These are phyloP conservation scores for Nannizziopsis barbatae DNA, from an alignment of 2,329 filamentous ascomycete species.

Conservation along the genomic window DNA sequence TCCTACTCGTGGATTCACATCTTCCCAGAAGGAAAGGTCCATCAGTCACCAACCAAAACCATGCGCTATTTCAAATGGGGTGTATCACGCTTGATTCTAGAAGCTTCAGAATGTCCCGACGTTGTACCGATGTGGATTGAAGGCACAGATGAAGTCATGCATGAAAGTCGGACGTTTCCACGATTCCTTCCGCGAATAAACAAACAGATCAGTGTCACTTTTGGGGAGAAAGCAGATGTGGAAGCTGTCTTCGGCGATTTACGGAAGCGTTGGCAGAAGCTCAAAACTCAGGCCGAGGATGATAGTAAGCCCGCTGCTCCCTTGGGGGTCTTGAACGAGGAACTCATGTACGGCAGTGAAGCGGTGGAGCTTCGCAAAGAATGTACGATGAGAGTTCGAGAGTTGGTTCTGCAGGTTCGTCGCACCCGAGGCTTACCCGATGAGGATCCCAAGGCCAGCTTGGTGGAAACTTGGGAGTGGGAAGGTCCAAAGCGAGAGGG, in stretches of 20 bases:
- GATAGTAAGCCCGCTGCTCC: slow-evolving; percentile 26
- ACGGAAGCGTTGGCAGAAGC: slow-evolving; percentile 58
- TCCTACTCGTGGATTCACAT: slow-evolving; percentile 82
- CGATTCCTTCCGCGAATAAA: slow-evolving; percentile 67
- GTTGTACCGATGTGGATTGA: slow-evolving; percentile 92
- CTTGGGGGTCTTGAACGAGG: slow-evolving; percentile 51
- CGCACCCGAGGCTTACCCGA: slow-evolving; percentile 61
- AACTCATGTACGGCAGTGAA: slow-evolving; percentile 58
- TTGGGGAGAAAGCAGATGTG: slow-evolving; percentile 66
- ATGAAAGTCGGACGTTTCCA: slow-evolving; percentile 67
- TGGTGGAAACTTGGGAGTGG: slow-evolving; percentile 69
- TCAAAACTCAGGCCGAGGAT: slow-evolving; percentile 45
- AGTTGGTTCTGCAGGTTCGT: slow-evolving; percentile 70
- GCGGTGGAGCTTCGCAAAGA: slow-evolving; percentile 67
- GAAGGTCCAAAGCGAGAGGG: slow-evolving; percentile 46
- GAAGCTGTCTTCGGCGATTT: slow-evolving; percentile 68
- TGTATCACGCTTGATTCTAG: slow-evolving; percentile 77
- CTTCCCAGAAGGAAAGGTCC: slow-evolving; percentile 89
- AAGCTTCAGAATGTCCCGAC: slow-evolving; percentile 75
- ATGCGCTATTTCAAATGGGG: slow-evolving; percentile 99
- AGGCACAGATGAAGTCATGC: slow-evolving; percentile 78
- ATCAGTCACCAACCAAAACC: slow-evolving; percentile 66
- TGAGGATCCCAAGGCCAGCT: slow-evolving; percentile 62
- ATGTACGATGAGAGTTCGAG: slow-evolving; percentile 64
- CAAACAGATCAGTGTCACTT: slow-evolving; percentile 59